Evolutionary conservation across 768 basidiomycete species (phyloP), one percentile per base, ranked within the genome.

Genomic region (Kondoa subrosea): DNA sequence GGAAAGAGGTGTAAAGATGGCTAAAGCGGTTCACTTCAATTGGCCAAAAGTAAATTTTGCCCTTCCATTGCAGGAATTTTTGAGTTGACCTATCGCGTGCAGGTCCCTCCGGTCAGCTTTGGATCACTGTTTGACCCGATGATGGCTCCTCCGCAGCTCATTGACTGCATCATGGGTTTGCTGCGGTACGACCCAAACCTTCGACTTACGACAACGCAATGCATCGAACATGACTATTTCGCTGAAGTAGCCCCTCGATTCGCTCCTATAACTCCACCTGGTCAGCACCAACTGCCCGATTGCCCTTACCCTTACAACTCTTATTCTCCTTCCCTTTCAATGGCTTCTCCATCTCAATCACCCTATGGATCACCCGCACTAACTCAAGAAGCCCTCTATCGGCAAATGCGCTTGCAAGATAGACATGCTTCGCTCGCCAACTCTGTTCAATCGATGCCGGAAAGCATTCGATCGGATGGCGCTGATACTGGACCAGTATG

Each of bases 131-230:
- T 96, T 74, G 87, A 88, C 67, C 66, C 27, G 33, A 83, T 82
- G 67, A 82, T 79, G 14, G 84, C 91, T 26, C 91, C 92, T 2
- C 78, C 81, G 65, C 69, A 88, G 84, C 81, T 99, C 64, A 81
- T 99, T 74, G 86, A 95, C 74, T 92, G 90, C 78, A 95, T 99
- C 75, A 82, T 85, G 61, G 89, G 93, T 75, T 81, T 96, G 17
- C 83, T 99, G 69, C 87, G 85, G 74, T 97, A 95, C 78, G 89
- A 97, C 73, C 92, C 95, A 29, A 85, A 85, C 56, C 80, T 82
- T 62, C 87, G 95, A 31, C 80, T 96, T 62, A 95, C 91, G 1
- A 87, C 89, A 67, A 82, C 82, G 62, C 84, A 92, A 76, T 93
- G 91, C 76, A 79, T 95, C 70, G 83, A 90, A 33, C 91, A 96